Percentiles rank a stretch among this genome's conserved stretches.
Conservation (phyloP, 2,329 filamentous ascomycete species). For the Septoria linicola region DNA sequence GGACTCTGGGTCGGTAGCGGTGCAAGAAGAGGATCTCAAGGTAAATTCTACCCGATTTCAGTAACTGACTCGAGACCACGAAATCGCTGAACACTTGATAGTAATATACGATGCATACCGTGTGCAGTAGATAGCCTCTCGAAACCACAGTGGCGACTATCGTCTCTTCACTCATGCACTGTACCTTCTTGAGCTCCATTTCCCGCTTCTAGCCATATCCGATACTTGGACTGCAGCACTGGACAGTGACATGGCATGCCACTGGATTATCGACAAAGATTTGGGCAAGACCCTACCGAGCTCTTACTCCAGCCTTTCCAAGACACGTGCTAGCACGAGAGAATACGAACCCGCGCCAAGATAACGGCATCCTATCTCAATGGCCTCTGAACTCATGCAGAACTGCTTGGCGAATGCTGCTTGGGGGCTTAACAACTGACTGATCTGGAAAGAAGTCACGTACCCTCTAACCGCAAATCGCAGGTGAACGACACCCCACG, state of each 20-base stretch:
- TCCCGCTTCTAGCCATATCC: no score
- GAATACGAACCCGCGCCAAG: not conserved
- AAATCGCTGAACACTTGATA: not conserved
- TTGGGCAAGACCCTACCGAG: no score
- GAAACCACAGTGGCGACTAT: no score
- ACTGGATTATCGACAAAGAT: no score
- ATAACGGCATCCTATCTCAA: not conserved
- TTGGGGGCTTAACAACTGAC: not conserved
- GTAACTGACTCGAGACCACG: not conserved
- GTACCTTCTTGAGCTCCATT: no score
- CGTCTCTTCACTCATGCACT: no score
- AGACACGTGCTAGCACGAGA: not conserved
- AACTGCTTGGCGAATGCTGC: not conserved
- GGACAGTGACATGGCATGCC: no score
- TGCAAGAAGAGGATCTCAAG: slow-evolving; percentile 20
- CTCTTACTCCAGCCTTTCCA: no score
- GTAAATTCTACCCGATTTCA: slow-evolving; percentile 11
- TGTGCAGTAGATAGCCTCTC: slow-evolving; percentile 11
- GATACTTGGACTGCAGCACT: no score
- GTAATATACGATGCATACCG: slow-evolving; percentile 26
- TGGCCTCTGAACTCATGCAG: not conserved
- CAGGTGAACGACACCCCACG: not conserved
- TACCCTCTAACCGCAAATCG: not conserved
- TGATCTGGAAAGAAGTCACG: not conserved
- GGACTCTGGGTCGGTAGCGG: slow-evolving; percentile 25